These are phyloP conservation scores for Pulveroboletus sp. DNA, from an alignment of 768 basidiomycete species.

Conservation along the genomic window DNA sequence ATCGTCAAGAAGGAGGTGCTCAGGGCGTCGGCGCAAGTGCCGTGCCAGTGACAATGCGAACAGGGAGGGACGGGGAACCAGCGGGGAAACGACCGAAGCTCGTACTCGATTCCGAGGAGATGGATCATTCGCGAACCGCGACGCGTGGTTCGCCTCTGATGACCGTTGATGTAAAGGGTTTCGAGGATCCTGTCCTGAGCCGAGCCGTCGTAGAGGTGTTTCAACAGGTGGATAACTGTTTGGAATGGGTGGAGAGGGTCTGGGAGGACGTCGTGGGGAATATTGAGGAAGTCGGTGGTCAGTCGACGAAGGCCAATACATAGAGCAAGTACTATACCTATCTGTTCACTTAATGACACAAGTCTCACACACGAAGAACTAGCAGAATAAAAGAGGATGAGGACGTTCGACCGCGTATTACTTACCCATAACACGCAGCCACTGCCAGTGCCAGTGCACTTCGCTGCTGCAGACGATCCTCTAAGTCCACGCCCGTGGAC, in stretches of 20 bases:
- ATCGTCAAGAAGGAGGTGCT: constrained; percentile 6
- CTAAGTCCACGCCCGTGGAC: too few species aligned
- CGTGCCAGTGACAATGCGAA: constrained; percentile 29
- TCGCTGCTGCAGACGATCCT: too few species aligned
- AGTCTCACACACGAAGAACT: too few species aligned
- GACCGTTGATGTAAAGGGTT: constrained; percentile 49
- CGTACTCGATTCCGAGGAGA: constrained; percentile 23
- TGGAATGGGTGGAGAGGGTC: constrained; percentile 53
- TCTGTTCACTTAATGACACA: too few species aligned
- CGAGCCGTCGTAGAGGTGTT: constrained; percentile 41
- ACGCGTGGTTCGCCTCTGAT: not conserved
- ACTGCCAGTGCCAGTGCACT: too few species aligned
- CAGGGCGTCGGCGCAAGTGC: not conserved
- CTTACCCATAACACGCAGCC: too few species aligned
- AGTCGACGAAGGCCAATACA: not conserved
- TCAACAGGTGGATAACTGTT: constrained; percentile 35
- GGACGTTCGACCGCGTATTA: too few species aligned
- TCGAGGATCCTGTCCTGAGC: constrained; percentile 59
- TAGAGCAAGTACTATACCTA: not conserved
- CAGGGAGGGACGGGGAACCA: constrained; percentile 28
- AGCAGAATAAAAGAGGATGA: too few species aligned
- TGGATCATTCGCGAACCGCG: constrained; percentile 7
- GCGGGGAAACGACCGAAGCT: constrained; percentile 26
- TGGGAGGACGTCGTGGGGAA: constrained; percentile 45
- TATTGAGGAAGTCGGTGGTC: not conserved